Evolutionary conservation across 2,329 filamentous ascomycete genomes (phyloP), one percentile per base, ranked within the genome.

Genomic region (Aspergillus floridensis): DNA sequence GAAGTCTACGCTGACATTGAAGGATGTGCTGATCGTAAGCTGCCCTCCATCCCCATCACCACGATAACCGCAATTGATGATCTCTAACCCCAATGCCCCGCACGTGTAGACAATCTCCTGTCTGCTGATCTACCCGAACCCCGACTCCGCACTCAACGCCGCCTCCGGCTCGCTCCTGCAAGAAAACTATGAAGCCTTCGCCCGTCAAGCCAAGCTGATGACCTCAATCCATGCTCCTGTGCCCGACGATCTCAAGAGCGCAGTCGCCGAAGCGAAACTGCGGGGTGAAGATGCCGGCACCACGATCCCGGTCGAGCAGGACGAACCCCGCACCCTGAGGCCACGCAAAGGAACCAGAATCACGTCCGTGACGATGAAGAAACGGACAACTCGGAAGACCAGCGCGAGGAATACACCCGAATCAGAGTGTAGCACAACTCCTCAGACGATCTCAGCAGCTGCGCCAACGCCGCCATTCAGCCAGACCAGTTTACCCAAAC

Each of bases 61-160:
- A 32, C 10, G 21, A 29, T 19, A 2, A 24, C 14, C 6, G 5
- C 14, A 12, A 8, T 24, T 4, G n/a, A 24, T 4, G 12, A 4
- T 19, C 11, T 10, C 26, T 26, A 8, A 24, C n/a, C 31, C 49
- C 50, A 32, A 55, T 52, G 44, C 26, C 14, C 21, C n/a, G 6
- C 12, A 12, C n/a, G 58, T 26, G 16, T 48, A 80, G 78, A 84
- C 85, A 0, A 87, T 88, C 58, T 83, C 80, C 2, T 88, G 86
- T 72, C 75, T 88, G 24, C 74, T 88, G 29, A 86, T 88, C 56
- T 82, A 86, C 56, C 86, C 86, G 1, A 88, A 88, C 66, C 84
- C 85, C 0, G 85, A 86, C 62, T 87, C 84, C 58, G 85, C 86
- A 7, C 73, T 88, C 62, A 88, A 88, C 64, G 82, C 84, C 10